Conservation (phyloP, 148 eudicot species). For the Vaccinium myrtillus region DNA sequence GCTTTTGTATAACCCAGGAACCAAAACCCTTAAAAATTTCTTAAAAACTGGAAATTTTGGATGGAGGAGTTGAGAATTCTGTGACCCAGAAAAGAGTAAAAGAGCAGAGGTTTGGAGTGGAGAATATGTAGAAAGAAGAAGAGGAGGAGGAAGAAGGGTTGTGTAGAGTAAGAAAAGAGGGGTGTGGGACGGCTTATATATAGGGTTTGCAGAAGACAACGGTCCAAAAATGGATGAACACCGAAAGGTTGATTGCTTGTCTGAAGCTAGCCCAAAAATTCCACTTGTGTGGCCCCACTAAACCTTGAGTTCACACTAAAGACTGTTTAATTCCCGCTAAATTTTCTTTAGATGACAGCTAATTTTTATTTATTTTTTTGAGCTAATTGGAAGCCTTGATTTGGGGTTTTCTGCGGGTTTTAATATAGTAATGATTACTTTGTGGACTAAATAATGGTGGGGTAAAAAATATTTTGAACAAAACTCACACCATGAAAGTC, state of each 20-base stretch:
- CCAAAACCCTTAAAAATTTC: constrained; percentile 17
- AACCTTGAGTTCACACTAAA: constrained; percentile 35
- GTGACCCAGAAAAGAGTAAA: constrained; percentile 8
- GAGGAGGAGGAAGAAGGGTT: constrained; percentile 11
- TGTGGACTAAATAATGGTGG: not conserved
- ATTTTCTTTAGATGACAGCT: not conserved
- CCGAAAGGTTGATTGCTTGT: constrained; percentile 65
- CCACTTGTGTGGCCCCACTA: constrained; percentile 38
- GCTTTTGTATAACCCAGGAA: constrained; percentile 23
- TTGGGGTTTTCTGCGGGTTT: not conserved
- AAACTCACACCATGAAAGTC: not conserved
- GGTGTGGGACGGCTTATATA: constrained; percentile 38
- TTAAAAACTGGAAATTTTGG: not conserved
- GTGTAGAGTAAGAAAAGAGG: constrained; percentile 29
- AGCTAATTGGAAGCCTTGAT: constrained; percentile 3
- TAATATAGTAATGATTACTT: not conserved
- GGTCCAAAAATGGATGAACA: constrained; percentile 35
- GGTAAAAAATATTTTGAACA: not conserved
- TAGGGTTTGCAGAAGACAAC: constrained; percentile 43
- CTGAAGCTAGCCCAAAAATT: constrained; percentile 43
- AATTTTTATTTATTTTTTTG: too few species aligned
- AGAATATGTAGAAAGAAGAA: not conserved
- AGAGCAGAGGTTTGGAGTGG: not conserved
- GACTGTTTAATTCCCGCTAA: constrained; percentile 16
- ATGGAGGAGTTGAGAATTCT: not conserved